Evolutionary conservation across 1,284 basidiomycete species (phyloP).

Genomic region (Ceratobasidium sp.): DNA sequence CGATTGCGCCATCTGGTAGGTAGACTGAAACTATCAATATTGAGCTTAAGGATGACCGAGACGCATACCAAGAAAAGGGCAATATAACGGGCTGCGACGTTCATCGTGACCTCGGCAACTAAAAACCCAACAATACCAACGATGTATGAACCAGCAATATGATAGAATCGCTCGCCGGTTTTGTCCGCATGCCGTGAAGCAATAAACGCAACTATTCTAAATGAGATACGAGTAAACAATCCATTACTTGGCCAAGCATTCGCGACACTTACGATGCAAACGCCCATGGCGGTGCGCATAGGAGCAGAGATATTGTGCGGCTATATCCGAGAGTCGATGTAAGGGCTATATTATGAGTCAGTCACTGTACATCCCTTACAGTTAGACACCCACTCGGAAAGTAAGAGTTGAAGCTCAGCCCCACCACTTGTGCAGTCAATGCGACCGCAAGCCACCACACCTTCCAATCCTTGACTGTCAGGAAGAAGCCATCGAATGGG

Average conservation of each 20-base stretch:
- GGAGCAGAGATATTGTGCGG: conserved; percentile 63
- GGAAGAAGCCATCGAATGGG: conserved; percentile 56
- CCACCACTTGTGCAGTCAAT: conserved; percentile 60
- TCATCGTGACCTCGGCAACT: conserved; percentile 73
- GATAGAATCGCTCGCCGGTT: conserved; percentile 67
- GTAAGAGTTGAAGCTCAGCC: conserved; percentile 44
- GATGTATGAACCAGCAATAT: conserved; percentile 61
- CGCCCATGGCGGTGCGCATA: conserved; percentile 79
- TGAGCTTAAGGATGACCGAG: background rate
- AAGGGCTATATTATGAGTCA: conserved; percentile 39
- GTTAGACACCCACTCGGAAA: conserved; percentile 31
- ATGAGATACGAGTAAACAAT: conserved; percentile 47
- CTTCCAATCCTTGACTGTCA: conserved; percentile 73
- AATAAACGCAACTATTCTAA: conserved; percentile 23
- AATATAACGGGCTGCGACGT: conserved; percentile 68
- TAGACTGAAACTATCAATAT: conserved; percentile 44
- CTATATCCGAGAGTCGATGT: conserved; percentile 71
- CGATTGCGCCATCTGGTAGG: conserved; percentile 74
- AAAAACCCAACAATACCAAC: conserved; percentile 74
- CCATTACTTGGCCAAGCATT: background rate
- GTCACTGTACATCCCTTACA: background rate
- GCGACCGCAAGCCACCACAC: conserved; percentile 68
- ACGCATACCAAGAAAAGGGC: conserved; percentile 60
- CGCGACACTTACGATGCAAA: conserved; percentile 59
- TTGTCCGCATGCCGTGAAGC: conserved; percentile 70